A percentile compares a stretch with the other conserved stretches of the same genome.
phyloP scores from a whole-genome alignment of 208 protist species.

The Leishmania major region DNA sequence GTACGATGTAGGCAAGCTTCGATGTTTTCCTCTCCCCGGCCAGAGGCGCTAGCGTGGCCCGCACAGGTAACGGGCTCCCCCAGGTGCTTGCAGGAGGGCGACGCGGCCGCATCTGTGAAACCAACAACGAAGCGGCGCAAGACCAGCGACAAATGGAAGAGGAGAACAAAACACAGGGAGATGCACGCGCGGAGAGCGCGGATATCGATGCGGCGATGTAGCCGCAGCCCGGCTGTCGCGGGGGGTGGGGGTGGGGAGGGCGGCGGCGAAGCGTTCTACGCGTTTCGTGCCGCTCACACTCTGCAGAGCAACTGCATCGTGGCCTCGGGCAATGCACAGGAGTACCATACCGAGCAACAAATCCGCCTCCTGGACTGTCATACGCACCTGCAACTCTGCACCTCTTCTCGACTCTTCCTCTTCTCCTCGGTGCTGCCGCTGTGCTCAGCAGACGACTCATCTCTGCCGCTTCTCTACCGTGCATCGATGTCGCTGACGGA shows the following conservation, averaged over 20 bases:
- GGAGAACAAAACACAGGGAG: not conserved
- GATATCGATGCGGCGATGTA: not conserved
- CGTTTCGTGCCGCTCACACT: not conserved
- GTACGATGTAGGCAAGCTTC: slow-evolving; percentile 25
- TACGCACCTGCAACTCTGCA: not conserved
- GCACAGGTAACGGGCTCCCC: not conserved
- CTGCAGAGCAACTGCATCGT: not conserved
- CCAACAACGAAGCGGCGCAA: not conserved
- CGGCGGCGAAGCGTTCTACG: not conserved
- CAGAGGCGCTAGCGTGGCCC: not conserved
- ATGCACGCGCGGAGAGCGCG: not conserved
- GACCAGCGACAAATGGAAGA: not conserved
- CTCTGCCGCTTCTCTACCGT: not conserved
- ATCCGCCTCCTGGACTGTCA: not conserved
- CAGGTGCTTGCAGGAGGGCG: not conserved
- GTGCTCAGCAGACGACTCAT: not conserved
- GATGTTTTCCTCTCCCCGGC: not conserved
- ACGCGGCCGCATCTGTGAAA: not conserved
- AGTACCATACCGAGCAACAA: not conserved
- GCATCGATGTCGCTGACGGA: not conserved
- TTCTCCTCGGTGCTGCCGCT: not conserved
- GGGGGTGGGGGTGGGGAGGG: too few relatives aligned
- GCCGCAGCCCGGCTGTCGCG: not conserved
- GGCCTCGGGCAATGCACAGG: not conserved
- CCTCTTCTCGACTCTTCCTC: not conserved